These are phyloP conservation scores for Fusarium anthophilum DNA, from an alignment of 2,329 filamentous ascomycete species.

Conservation along the genomic window DNA sequence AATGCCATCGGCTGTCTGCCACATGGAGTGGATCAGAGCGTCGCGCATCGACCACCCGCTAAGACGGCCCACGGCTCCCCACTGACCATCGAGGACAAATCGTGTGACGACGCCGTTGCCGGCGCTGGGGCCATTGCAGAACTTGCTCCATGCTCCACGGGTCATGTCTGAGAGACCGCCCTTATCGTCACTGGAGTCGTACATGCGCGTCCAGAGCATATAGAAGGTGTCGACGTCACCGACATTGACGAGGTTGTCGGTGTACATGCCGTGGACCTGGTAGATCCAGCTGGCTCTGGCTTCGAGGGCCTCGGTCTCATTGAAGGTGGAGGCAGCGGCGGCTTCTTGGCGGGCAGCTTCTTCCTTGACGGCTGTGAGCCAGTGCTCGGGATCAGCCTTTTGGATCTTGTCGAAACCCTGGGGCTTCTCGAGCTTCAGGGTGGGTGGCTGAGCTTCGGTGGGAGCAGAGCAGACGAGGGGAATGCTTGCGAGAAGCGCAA, in stretches of 20 bases:
- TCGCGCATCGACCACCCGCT: constrained; percentile 4
- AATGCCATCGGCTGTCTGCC: background rate
- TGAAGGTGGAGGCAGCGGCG: background rate
- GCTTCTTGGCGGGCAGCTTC: constrained; percentile 3
- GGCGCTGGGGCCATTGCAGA: background rate
- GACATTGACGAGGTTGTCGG: background rate
- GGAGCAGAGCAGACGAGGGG: background rate
- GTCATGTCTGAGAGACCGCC: background rate
- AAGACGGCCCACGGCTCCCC: background rate
- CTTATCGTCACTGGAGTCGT: background rate
- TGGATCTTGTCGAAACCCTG: background rate
- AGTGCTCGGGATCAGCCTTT: background rate
- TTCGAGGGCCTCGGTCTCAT: background rate
- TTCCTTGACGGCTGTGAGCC: background rate
- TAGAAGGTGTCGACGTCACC: background rate
- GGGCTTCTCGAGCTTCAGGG: background rate
- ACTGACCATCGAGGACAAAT: background rate
- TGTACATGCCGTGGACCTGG: constrained; percentile 4
- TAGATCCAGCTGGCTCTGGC: background rate
- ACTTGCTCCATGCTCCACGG: constrained; percentile 1
- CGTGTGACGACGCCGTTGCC: background rate
- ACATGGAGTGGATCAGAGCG: background rate
- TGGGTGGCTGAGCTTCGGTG: background rate
- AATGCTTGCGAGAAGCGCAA: background rate
- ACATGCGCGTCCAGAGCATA: constrained; percentile 8